Base-by-base conservation (phyloP, 2,329 filamentous ascomycete genomes). In the Rasamsonia emersonii region DNA sequence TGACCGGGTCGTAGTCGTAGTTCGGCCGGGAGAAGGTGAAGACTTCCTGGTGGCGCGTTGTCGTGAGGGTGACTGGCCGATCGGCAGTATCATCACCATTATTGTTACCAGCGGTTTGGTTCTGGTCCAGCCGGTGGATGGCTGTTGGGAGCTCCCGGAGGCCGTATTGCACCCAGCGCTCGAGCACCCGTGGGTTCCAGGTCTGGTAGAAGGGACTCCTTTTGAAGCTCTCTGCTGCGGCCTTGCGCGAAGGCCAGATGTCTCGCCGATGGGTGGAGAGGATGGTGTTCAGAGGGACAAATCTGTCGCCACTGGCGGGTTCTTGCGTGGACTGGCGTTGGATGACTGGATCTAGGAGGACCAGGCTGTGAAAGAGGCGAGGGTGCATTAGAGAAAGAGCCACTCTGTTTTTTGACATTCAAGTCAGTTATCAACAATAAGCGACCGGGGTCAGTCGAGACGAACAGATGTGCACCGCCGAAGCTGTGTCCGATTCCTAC, bases 401-500 rank as follows among this genome's bases (percentile, higher is more conserved):
- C 33, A 73, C 68, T 33, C 61, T 65, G 42, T 3, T 17, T 26
- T 38, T 25, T 33, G 33, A 33, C 19, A 37, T 11, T 26, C 9
- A 14, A 5, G 14, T 19, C 30, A n/a, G n/a, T n/a, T n/a, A n/a
- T n/a, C n/a, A n/a, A n/a, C n/a, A 10, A 11, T 10, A 17, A 19
- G 11, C 9, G 13, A 11, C 11, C 11, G 21, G 24, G 26, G 30
- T n/a, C n/a, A n/a, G n/a, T n/a, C 38, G 27, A 10, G 21, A 48
- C 54, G 44, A 27, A 65, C 52, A 95, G 69, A 37, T 82, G 74
- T 51, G 74, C 75, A 42, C 73, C 86, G 45, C 89, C 89, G 67
- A 93, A 88, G 46, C 85, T 93, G 61, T 96, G 89, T 10, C 86
- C 89, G 17, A 96, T 59, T 35, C 84, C 88, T 41, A 95, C 61